Evolutionary conservation across 2,329 filamentous ascomycete species (phyloP).

Genomic region (Pseudogymnoascus sp.): DNA sequence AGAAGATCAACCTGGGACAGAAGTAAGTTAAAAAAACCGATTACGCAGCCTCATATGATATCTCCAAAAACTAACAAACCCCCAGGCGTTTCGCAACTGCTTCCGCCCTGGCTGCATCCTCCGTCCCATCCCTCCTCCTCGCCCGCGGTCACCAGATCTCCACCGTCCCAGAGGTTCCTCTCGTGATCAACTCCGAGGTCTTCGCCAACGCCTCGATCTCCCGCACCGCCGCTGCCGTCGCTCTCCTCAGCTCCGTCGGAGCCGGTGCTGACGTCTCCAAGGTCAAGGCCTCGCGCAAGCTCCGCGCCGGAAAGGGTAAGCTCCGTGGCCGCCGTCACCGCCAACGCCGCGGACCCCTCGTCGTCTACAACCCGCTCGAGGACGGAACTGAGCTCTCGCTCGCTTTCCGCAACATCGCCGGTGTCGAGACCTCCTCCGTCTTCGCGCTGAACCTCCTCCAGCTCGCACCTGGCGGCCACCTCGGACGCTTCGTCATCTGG

Average conservation of each 20-base stretch:
- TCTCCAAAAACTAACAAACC: constrained; percentile 25
- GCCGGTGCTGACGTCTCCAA: constrained; percentile 87
- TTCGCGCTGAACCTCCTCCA: constrained; percentile 96
- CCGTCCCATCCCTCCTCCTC: constrained; percentile 87
- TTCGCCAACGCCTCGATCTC: constrained; percentile 72
- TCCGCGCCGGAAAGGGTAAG: constrained; percentile 98
- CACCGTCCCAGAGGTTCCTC: constrained; percentile 88
- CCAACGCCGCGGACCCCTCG: constrained; percentile 94
- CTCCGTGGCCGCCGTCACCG: constrained; percentile 91
- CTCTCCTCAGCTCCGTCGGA: constrained; percentile 84
- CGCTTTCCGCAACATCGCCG: constrained; percentile 98
- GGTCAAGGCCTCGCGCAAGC: constrained; percentile 93
- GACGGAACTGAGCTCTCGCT: constrained; percentile 91
- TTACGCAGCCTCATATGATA: constrained; percentile 17
- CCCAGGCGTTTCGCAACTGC: constrained; percentile 89
- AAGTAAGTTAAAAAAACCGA: constrained; percentile 52
- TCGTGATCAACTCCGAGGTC: constrained; percentile 86
- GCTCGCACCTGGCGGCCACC: constrained; percentile 96
- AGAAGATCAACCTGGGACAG: constrained; percentile 99
- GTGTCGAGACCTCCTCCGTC: constrained; percentile 93
- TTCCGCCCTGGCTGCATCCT: constrained; percentile 94
- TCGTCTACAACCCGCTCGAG: constrained; percentile 93
- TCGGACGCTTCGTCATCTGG: constrained; percentile 99
- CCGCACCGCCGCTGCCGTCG: constrained; percentile 83
- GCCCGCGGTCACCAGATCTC: constrained; percentile 95